Evolutionary conservation across 2,329 filamentous ascomycete species (phyloP).

Genomic region (Pseudogymnoascus sp.): DNA sequence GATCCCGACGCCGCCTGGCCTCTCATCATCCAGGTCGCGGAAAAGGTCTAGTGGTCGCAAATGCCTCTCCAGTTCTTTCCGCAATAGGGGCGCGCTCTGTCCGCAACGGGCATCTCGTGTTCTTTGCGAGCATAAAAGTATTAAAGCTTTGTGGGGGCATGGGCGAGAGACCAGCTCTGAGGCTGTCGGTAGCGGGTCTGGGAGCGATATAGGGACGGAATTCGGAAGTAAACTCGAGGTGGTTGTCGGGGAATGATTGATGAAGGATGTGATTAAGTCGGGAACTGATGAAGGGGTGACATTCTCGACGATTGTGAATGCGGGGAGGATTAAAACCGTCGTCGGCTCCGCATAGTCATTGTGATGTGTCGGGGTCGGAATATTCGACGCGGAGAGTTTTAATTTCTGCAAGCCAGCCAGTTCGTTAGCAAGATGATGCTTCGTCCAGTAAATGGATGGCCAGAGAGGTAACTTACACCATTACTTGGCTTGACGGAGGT

Average conservation of each 20-base stretch:
- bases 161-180: slow-evolving; percentile 47
- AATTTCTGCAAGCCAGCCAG: slow-evolving; percentile 49
- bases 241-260: slow-evolving; percentile 67
- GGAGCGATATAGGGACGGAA: slow-evolving; percentile 26
- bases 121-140: slow-evolving; percentile 87
- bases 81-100: slow-evolving; percentile 83
- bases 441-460: not conserved
- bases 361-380: slow-evolving; percentile 64
- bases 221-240: slow-evolving; percentile 36
- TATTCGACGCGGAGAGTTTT: slow-evolving; percentile 89
- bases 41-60: slow-evolving; percentile 76
- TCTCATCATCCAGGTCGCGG: slow-evolving; percentile 77
- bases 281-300: slow-evolving; percentile 69
- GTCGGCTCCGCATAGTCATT: slow-evolving; percentile 61
- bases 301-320: slow-evolving; percentile 75
- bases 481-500: slow-evolving; percentile 51
- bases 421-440: not conserved
- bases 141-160: slow-evolving; percentile 75
- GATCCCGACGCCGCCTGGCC: slow-evolving; percentile 86
- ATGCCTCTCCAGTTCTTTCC: slow-evolving; percentile 81
- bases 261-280: slow-evolving; percentile 59
- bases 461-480: slow-evolving; percentile 45
- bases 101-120: slow-evolving; percentile 94
- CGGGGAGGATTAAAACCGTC: slow-evolving; percentile 72
- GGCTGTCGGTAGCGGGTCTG: slow-evolving; percentile 25